Conservation (phyloP, 2,329 filamentous ascomycete genomes). For the Ophiosphaerella narmari region DNA sequence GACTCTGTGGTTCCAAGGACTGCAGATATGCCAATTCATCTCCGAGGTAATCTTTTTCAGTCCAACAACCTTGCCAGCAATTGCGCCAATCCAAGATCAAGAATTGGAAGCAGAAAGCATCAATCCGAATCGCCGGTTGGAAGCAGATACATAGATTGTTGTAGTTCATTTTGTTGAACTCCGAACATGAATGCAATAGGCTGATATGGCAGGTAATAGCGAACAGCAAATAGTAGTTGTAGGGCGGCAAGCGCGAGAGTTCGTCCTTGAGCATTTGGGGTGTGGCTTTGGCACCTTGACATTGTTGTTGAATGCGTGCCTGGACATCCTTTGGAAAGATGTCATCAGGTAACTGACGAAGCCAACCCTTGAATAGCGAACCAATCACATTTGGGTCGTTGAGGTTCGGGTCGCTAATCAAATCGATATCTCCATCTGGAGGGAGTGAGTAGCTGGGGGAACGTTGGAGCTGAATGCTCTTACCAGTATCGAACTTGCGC, state of each 20-base stretch:
- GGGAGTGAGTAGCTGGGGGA: slow-evolving; percentile 11
- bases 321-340: slow-evolving; percentile 86
- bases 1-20: slow-evolving; percentile 19
- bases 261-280: slow-evolving; percentile 88
- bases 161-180: slow-evolving; percentile 98
- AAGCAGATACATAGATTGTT: slow-evolving; percentile 96
- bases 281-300: slow-evolving; percentile 75
- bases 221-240: slow-evolving; percentile 97
- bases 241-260: slow-evolving; percentile 89
- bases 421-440: slow-evolving; percentile 81
- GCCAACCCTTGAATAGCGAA: slow-evolving; percentile 95
- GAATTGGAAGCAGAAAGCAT: slow-evolving; percentile 93
- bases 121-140: slow-evolving; percentile 95
- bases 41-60: slow-evolving; percentile 70
- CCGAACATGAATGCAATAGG: slow-evolving; percentile 84
- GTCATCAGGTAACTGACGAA: slow-evolving; percentile 91
- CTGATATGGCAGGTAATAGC: slow-evolving; percentile 96
- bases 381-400: slow-evolving; percentile 97
- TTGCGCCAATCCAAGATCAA: slow-evolving; percentile 93
- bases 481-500: slow-evolving; percentile 83
- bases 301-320: slow-evolving; percentile 78
- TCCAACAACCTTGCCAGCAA: slow-evolving; percentile 96
- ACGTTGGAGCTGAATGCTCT: slow-evolving; percentile 16
- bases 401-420: slow-evolving; percentile 83
- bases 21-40: slow-evolving; percentile 41